Evolutionary conservation across 1,284 basidiomycete species (phyloP).

Genomic region (Sphagnurus paluster): DNA sequence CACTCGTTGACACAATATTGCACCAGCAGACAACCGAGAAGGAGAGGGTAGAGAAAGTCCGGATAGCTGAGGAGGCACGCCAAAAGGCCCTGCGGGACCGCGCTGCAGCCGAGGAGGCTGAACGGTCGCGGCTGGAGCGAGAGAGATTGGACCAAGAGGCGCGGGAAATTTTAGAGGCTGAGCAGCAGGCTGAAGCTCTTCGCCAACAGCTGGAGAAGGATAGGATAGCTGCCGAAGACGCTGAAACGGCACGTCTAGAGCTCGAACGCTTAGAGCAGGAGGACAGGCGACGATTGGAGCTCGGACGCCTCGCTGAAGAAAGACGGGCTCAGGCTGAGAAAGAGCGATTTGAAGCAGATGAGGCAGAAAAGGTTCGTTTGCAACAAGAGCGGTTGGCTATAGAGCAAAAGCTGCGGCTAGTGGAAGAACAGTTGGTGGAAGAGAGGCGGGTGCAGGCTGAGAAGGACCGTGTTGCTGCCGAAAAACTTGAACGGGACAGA

Average conservation of each 20-base stretch:
- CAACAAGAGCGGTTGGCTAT: constrained; percentile 31
- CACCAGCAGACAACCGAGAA: constrained; percentile 37
- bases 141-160: constrained; percentile 27
- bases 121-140: constrained; percentile 20
- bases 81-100: constrained; percentile 28
- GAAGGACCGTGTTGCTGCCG: constrained; percentile 19
- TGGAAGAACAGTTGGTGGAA: constrained; percentile 35
- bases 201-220: constrained; percentile 18
- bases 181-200: constrained; percentile 21
- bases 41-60: constrained; percentile 31
- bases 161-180: constrained; percentile 27
- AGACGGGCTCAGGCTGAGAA: constrained; percentile 28
- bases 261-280: constrained; percentile 27
- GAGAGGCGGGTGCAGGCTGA: constrained; percentile 31
- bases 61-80: constrained; percentile 33
- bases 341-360: constrained; percentile 29
- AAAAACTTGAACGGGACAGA: constrained; percentile 9
- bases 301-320: constrained; percentile 31
- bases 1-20: constrained; percentile 37
- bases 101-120: constrained; percentile 8
- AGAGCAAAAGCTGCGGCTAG: constrained; percentile 33
- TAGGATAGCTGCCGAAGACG: constrained; percentile 24
- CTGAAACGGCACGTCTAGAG: constrained; percentile 22
- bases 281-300: constrained; percentile 28
- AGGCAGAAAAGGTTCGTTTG: constrained; percentile 28